phyloP scores from a whole-genome alignment of 1,284 basidiomycete genomes.

The Ceraceosorus guamensis region DNA sequence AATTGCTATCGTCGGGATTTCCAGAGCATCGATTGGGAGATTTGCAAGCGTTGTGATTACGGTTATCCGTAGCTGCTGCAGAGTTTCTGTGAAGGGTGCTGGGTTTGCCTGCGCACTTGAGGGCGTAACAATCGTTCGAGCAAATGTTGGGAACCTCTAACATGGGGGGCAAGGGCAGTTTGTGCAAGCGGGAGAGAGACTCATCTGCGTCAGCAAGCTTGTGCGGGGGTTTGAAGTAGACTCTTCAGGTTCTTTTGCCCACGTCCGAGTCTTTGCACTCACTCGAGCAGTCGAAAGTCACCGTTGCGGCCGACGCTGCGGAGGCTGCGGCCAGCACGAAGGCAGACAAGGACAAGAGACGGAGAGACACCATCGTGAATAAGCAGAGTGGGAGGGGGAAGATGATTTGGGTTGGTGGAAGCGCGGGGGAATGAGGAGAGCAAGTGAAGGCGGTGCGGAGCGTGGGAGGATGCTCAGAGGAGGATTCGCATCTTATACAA shows the following conservation, averaged over 20 bases:
- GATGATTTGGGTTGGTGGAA: not conserved
- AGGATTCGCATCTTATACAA: too few relatives aligned
- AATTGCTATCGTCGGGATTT: conserved; percentile 6
- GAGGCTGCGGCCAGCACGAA: conserved; percentile 1
- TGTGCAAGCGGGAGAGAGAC: not conserved
- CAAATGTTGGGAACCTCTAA: conserved; percentile 33
- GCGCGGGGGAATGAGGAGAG: conserved; percentile 11
- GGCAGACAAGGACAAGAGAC: conserved; percentile 3
- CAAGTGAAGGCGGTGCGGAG: too few relatives aligned
- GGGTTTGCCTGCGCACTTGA: conserved; percentile 21
- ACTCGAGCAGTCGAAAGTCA: conserved; percentile 29
- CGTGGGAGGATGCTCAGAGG: too few relatives aligned
- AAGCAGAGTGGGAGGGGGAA: conserved; percentile 1
- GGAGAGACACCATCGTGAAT: conserved; percentile 4
- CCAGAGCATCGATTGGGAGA: conserved; percentile 29
- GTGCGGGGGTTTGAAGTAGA: not conserved
- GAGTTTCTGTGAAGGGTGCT: conserved; percentile 29
- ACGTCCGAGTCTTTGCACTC: not conserved
- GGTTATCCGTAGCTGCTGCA: conserved; percentile 18
- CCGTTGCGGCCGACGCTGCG: conserved; percentile 10
- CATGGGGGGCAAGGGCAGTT: not conserved
- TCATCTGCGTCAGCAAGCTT: too few relatives aligned
- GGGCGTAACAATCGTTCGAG: conserved; percentile 16
- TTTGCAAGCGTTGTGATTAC: conserved; percentile 22
- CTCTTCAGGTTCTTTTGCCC: not conserved